Base-by-base conservation (phyloP, 1,284 basidiomycete genomes). In the Cryptococcus sp. region DNA sequence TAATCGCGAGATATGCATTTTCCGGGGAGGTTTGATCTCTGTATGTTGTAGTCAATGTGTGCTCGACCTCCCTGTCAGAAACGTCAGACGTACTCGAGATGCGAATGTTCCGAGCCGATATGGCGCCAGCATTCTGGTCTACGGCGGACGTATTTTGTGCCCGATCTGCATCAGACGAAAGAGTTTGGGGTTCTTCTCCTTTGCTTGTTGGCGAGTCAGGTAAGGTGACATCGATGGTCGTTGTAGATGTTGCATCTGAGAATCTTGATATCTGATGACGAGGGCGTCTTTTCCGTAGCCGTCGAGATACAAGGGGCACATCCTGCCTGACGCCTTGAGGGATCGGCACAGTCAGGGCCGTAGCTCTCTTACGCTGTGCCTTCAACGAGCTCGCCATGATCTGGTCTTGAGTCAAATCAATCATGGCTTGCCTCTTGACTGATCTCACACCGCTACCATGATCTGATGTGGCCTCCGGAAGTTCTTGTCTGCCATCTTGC, bases 1-100 rank as follows among this genome's bases (percentile, higher is more conserved):
- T 1, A 98, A 83, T 1, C 71, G 82, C 1, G 92, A 85, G 8
- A 96, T 83, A 2, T 66, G 67, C 45, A 64, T 69, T 27, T 67
- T 49, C n/a, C 68, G 58, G 1, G 54, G 46, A 0, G 73, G 85
- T 84, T 47, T 81, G 80, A 72, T 70, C 55, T 57, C 67, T 63
- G 38, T 19, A 17, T 17, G 7, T 22, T 30, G 27, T 17, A 42
- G 38, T 57, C 70, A 72, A 19, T 43, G 47, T n/a, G 49, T 48
- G 23, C 19, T 25, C 16, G n/a, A n/a, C 30, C 22, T 55, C 35
- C 47, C 49, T 57, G 55, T 41, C 27, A 42, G 22, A 23, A 27
- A 35, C 15, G 4, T 30, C 11, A 35, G 13, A 27, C 19, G 13
- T 19, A 61, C 53, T 47, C 27, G 27, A 35, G 17, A 57, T 45